A percentile compares a stretch with the other conserved stretches of the same genome.
These are phyloP conservation scores for Cyclotella baltica DNA, from an alignment of 108 stramenopile species.

Conservation along the genomic window DNA sequence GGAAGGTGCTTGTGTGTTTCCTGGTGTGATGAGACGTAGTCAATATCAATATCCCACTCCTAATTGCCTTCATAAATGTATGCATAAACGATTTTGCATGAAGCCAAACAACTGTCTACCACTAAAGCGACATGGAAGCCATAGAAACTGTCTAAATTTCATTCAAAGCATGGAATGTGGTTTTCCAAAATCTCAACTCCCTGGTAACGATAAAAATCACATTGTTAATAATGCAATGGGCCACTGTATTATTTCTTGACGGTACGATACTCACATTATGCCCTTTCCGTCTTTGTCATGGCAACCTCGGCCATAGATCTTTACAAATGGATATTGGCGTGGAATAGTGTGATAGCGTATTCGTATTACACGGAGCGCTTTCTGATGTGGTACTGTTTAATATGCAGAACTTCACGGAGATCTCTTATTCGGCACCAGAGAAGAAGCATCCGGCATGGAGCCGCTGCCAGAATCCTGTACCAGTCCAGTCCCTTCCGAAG, in stretches of 20 bases:
- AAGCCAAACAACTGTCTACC: constrained; percentile 38
- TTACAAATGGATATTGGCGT: constrained; percentile 47
- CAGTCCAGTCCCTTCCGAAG: constrained; percentile 19
- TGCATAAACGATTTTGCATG: constrained; percentile 33
- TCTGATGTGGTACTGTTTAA: constrained; percentile 30
- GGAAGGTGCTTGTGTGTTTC: constrained; percentile 5
- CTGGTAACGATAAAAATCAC: background rate
- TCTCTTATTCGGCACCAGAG: constrained; percentile 37
- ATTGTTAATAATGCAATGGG: background rate
- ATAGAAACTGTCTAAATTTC: constrained; percentile 44
- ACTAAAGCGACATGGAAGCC: constrained; percentile 29
- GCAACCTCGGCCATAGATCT: constrained; percentile 42
- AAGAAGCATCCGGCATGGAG: constrained; percentile 48
- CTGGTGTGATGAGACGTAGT: constrained; percentile 34
- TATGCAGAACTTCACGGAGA: constrained; percentile 48
- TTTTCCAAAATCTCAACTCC: constrained; percentile 45
- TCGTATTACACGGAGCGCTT: constrained; percentile 40
- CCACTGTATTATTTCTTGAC: background rate
- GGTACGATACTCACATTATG: background rate
- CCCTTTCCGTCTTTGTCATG: background rate
- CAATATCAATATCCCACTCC: constrained; percentile 45
- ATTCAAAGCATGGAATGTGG: constrained; percentile 19
- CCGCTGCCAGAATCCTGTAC: constrained; percentile 37
- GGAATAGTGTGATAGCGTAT: constrained; percentile 17
- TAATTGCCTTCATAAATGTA: constrained; percentile 42